These are phyloP conservation scores for Magnusiomyces tetraspermus DNA, from an alignment of 1,139 yeast species.

Conservation along the genomic window DNA sequence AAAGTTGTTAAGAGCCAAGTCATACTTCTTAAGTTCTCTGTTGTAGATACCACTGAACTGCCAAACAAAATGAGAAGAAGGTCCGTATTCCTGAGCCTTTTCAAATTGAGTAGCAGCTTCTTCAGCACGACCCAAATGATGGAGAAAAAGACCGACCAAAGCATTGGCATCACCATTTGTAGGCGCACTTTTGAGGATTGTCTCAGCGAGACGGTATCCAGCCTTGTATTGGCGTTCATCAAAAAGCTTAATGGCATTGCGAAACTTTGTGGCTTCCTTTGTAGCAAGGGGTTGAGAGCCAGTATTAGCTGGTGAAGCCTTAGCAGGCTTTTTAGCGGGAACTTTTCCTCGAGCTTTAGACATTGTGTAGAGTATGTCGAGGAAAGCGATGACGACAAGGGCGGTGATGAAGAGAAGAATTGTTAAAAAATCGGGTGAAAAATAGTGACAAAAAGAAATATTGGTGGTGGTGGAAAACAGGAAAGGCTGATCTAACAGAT, in stretches of 20 bases:
- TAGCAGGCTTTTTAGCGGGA: neutral
- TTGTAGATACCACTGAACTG: constrained; percentile 83
- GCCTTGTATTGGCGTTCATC: constrained; percentile 84
- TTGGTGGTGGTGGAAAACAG: neutral
- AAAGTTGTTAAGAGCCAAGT: constrained; percentile 73
- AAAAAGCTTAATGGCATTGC: constrained; percentile 73
- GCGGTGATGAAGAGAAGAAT: neutral
- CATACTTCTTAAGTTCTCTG: constrained; percentile 58
- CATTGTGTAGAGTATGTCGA: neutral
- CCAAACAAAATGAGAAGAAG: constrained; percentile 56
- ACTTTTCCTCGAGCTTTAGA: neutral
- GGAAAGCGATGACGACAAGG: neutral
- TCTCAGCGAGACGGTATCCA: constrained; percentile 66
- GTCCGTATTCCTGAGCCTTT: constrained; percentile 51
- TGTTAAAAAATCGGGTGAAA: neutral
- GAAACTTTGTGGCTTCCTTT: constrained; percentile 62
- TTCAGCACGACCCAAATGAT: constrained; percentile 41
- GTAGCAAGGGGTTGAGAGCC: constrained; percentile 12
- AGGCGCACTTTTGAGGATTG: constrained; percentile 65
- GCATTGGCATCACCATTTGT: constrained; percentile 76
- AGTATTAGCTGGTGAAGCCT: neutral
- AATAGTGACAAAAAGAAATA: neutral
- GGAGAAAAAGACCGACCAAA: constrained; percentile 67
- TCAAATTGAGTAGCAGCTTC: constrained; percentile 59
- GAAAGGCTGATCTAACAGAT: neutral